Conservation (phyloP, 1,139 yeast genomes). For the Geotrichum europaeum region DNA sequence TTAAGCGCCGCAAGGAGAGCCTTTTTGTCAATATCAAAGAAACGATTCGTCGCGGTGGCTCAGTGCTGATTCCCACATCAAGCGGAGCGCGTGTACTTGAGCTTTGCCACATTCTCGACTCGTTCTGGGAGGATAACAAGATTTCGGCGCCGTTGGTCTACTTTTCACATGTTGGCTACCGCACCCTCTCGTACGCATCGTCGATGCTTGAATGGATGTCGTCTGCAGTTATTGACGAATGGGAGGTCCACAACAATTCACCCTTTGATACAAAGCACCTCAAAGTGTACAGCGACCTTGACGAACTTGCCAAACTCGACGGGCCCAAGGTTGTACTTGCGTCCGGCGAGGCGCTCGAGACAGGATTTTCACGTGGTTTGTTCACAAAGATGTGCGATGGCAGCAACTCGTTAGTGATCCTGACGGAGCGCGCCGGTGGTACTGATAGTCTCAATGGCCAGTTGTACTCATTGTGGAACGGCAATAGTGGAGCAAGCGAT, state of each 20-base stretch:
- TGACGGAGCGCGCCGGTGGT: constrained; percentile 57
- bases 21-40: constrained; percentile 57
- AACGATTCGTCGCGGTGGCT: constrained; percentile 64
- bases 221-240: constrained; percentile 65
- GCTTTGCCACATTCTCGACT: constrained; percentile 63
- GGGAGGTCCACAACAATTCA: constrained; percentile 67
- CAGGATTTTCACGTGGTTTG: constrained; percentile 58
- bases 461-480: constrained; percentile 55
- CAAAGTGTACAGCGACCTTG: constrained; percentile 49
- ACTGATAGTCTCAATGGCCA: constrained; percentile 39
- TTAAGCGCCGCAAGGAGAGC: constrained; percentile 55
- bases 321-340: constrained; percentile 81
- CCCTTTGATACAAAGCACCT: constrained; percentile 58
- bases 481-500: constrained; percentile 13
- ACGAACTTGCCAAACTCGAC: constrained; percentile 50
- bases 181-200: constrained; percentile 74
- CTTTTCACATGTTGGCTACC: constrained; percentile 71
- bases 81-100: constrained; percentile 83
- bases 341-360: constrained; percentile 62
- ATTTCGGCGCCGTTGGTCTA: constrained; percentile 58
- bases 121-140: constrained; percentile 49
- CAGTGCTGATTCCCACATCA: constrained; percentile 77
- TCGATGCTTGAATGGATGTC: constrained; percentile 97
- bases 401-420: constrained; percentile 60
- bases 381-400: constrained; percentile 56